These are phyloP conservation scores for Parathielavia hyrcaniae DNA, from an alignment of 495 filamentous ascomycete species.

Conservation along the genomic window DNA sequence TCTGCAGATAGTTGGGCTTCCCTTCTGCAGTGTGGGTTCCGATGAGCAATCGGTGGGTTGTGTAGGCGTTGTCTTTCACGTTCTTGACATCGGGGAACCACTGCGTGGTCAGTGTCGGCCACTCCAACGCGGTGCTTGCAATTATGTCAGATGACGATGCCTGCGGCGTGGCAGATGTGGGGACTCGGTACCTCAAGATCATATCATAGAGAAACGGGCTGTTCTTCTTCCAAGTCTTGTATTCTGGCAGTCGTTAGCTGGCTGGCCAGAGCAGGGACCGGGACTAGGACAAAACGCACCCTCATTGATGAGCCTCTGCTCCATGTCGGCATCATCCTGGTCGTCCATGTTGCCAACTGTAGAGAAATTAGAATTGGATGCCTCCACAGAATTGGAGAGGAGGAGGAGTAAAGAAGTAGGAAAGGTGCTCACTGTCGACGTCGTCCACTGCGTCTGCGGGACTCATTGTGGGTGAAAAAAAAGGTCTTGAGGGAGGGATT, in stretches of 20 bases:
- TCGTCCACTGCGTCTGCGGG: conserved; percentile 47
- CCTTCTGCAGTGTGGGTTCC: conserved; percentile 90
- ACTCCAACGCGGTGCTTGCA: conserved; percentile 79
- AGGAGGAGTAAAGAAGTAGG: neutral
- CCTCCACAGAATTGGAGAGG: neutral
- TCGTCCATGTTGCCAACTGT: conserved; percentile 49
- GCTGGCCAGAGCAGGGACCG: neutral
- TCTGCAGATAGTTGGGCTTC: conserved; percentile 88
- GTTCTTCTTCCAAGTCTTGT: conserved; percentile 99
- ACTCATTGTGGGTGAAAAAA: conserved; percentile 31
- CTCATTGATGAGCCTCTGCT: conserved; percentile 88
- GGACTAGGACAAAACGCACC: conserved; percentile 42
- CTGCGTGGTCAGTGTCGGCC: conserved; percentile 95
- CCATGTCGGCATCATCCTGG: conserved; percentile 64
- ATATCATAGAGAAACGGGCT: conserved; percentile 96
- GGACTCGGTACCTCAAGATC: conserved; percentile 60
- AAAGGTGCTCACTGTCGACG: conserved; percentile 41
- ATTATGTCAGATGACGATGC: neutral
- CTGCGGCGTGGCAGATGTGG: too few species aligned
- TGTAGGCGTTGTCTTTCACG: conserved; percentile 75
- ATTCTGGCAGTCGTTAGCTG: conserved; percentile 54
- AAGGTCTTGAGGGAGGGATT: neutral
- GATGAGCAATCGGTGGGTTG: conserved; percentile 82
- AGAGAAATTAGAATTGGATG: conserved; percentile 12
- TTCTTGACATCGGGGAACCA: conserved; percentile 96